phyloP scores from a whole-genome alignment of 148 eudicot genomes.

The Nyssa sinensis region DNA sequence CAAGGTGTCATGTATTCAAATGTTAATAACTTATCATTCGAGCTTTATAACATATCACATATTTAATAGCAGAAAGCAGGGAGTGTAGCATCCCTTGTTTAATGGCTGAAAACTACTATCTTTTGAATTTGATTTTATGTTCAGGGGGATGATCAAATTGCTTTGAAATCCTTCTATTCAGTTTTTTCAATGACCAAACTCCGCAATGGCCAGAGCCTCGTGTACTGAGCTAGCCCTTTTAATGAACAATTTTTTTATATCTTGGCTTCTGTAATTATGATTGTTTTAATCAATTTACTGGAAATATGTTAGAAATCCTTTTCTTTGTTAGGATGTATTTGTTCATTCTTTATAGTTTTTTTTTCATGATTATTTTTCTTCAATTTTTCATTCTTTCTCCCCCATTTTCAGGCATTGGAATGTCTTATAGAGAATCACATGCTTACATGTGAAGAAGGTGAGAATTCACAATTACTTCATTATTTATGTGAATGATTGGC shows the following conservation, averaged over 20 bases:
- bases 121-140: too few relatives aligned
- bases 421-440: conserved; percentile 92
- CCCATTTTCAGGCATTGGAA: conserved; percentile 70
- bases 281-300: background rate
- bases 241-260: background rate
- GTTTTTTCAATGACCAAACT: too few relatives aligned
- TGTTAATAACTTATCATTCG: background rate
- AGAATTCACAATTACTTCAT: background rate
- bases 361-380: too few relatives aligned
- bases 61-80: background rate
- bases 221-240: too few relatives aligned
- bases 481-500: background rate
- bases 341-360: too few relatives aligned
- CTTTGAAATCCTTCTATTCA: too few relatives aligned
- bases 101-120: too few relatives aligned
- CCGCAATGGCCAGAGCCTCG: too few relatives aligned
- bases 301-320: background rate
- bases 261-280: background rate
- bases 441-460: conserved; percentile 97
- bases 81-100: too few relatives aligned
- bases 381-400: background rate
- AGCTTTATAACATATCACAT: background rate
- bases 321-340: too few relatives aligned
- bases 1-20: background rate
- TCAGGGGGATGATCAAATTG: background rate